Evolutionary conservation across 305 asterid species (phyloP).

Genomic region (Euphrasia arctica): DNA sequence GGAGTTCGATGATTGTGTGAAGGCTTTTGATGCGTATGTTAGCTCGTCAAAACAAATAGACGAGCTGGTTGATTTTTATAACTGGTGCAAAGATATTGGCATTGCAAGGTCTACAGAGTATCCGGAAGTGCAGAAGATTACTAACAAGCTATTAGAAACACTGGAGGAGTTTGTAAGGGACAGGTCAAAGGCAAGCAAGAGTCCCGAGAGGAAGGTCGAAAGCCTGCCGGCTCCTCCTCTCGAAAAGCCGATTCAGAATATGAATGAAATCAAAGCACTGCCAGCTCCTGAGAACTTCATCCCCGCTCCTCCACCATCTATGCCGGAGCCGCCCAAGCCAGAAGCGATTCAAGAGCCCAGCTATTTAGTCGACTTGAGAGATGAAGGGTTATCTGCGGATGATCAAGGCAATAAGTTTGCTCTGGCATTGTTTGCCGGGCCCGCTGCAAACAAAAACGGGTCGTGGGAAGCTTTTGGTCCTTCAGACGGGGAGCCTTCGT

Average conservation of each 20-base stretch:
- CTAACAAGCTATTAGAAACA: slow-evolving; percentile 78
- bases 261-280: slow-evolving; percentile 86
- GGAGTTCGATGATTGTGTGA: slow-evolving; percentile 84
- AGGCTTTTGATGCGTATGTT: slow-evolving; percentile 85
- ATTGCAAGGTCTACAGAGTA: slow-evolving; percentile 80
- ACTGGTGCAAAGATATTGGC: slow-evolving; percentile 90
- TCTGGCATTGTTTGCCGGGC: slow-evolving; percentile 86
- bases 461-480: slow-evolving; percentile 84
- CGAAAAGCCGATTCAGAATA: slow-evolving; percentile 57
- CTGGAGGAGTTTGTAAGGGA: slow-evolving; percentile 94
- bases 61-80: slow-evolving; percentile 69
- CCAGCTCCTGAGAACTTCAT: slow-evolving; percentile 69
- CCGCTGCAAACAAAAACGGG: slow-evolving; percentile 45
- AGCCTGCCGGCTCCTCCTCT: slow-evolving; percentile 37
- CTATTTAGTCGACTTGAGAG: slow-evolving; percentile 86
- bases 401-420: slow-evolving; percentile 90
- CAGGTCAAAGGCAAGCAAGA: slow-evolving; percentile 68
- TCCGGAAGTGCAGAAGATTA: slow-evolving; percentile 89
- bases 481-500: slow-evolving; percentile 51
- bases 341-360: slow-evolving; percentile 36
- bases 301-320: slow-evolving; percentile 47
- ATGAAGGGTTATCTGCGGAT: slow-evolving; percentile 71
- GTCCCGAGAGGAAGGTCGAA: slow-evolving; percentile 72
- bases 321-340: slow-evolving; percentile 63
- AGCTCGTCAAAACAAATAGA: slow-evolving; percentile 88